phyloP scores from a whole-genome alignment of 2,329 filamentous ascomycete species.

The Apiospora pterosperma region DNA sequence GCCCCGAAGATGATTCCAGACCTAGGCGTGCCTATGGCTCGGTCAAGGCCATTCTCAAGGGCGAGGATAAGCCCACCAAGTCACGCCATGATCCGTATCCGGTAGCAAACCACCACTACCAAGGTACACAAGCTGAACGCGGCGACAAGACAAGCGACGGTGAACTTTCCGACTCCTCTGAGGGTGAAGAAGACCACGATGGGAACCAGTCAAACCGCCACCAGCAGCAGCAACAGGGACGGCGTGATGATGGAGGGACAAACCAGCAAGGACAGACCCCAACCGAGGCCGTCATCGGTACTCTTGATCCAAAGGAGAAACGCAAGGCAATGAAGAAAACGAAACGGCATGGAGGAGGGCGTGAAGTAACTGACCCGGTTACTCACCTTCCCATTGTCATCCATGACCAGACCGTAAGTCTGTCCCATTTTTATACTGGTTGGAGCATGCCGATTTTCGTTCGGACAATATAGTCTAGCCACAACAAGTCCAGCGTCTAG shows the following conservation, averaged over 20 bases:
- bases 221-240: not conserved
- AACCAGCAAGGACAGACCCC: constrained; percentile 24
- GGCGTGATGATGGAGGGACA: not conserved
- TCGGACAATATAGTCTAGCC: no score
- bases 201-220: constrained; percentile 8
- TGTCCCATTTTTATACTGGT: not conserved
- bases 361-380: constrained; percentile 68
- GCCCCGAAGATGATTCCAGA: constrained; percentile 31
- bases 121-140: constrained; percentile 12
- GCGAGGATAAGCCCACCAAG: constrained; percentile 24
- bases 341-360: constrained; percentile 42
- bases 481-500: no score
- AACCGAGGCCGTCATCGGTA: constrained; percentile 33
- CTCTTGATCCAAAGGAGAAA: constrained; percentile 41
- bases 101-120: constrained; percentile 30
- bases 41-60: constrained; percentile 32
- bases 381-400: constrained; percentile 68
- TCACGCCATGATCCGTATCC: constrained; percentile 32
- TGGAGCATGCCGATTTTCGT: not conserved
- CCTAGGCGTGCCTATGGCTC: constrained; percentile 31
- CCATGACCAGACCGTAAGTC: constrained; percentile 58
- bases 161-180: not conserved
- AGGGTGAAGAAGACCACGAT: not conserved
- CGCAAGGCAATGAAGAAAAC: constrained; percentile 46
- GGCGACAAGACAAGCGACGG: constrained; percentile 12